Base-by-base conservation (phyloP, 1,284 basidiomycete species). In the Cryptococcus sp. region DNA sequence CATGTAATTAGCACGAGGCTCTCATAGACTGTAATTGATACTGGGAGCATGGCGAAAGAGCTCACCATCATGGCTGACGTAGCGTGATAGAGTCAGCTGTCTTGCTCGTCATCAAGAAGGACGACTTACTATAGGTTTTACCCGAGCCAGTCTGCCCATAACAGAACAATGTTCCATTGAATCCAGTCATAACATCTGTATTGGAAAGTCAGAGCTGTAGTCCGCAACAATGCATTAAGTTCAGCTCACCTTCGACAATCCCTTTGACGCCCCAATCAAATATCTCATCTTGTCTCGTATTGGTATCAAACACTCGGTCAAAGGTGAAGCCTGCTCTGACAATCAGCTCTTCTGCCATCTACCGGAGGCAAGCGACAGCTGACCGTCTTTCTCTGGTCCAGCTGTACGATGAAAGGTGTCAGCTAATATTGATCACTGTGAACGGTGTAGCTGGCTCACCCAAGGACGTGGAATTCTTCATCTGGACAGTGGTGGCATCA, bases 121-220 rank as follows among this genome's bases (percentile, higher is more conserved):
- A 15, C 5, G 13, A 65, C 74, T 69, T 52, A 75, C 77, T 79
- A 77, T 93, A 95, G 7, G 91, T 94, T 82, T 94, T 94, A 74
- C 93, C 93, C 75, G 91, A 92, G 71, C 96, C 96, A 22, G 97
- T 99, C 79, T 99, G 96, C 58, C 96, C 96, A 78, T 99, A 99
- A 47, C 96, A 96, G 78, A 99, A 99, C 39, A 97, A 87, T 0
- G 94, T 97, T 17, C 95, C 95, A 71, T 99, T 99, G 82, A 99
- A 99, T 16, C 96, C 96, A 79, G 94, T 90, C 76, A 99, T 86
- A 53, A 99, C 96, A 84, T 99, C 95, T 95, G 52, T 11, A n/a
- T 13, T 37, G n/a, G 43, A 63, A 47, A 65, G 53, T 20, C 41
- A 22, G 11, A 39, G 34, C 23, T 19, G n/a, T 10, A 2, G 22